Percentiles rank a stretch among this genome's conserved stretches.
These are phyloP conservation scores for Mycena kentingensis DNA, from an alignment of 768 basidiomycete species.

Conservation along the genomic window DNA sequence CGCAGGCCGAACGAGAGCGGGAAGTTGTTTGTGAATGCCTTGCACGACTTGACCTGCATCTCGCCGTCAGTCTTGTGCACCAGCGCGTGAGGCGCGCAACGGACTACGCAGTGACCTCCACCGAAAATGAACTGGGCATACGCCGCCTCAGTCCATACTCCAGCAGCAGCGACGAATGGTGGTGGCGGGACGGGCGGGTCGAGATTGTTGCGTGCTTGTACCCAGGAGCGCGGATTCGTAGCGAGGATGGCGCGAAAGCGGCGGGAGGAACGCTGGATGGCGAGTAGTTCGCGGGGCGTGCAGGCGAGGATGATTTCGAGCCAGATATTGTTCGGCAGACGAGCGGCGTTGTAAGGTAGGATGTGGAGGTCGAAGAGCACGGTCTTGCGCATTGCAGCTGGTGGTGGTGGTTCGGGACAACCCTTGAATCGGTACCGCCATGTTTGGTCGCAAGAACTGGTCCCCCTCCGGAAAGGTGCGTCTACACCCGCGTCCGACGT, in stretches of 20 bases:
- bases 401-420: no score
- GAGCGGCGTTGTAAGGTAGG: neutral
- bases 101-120: constrained; percentile 5
- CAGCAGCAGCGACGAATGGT: constrained; percentile 11
- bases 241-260: neutral
- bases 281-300: constrained; percentile 9
- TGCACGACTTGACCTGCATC: constrained; percentile 6
- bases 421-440: no score
- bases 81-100: neutral
- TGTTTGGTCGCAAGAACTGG: no score
- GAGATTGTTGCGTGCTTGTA: constrained; percentile 4
- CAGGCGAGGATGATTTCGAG: constrained; percentile 10
- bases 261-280: constrained; percentile 2
- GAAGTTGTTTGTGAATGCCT: constrained; percentile 4
- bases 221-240: constrained; percentile 9
- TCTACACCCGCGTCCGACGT: no score
- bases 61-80: neutral
- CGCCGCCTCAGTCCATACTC: constrained; percentile 17
- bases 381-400: no score
- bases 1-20: constrained; percentile 10
- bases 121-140: constrained; percentile 12
- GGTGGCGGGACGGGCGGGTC: constrained; percentile 15
- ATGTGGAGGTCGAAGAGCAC: neutral
- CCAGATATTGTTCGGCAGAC: neutral
- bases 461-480: no score